phyloP scores from a whole-genome alignment of 2,329 filamentous ascomycete genomes.

The Phoma sp. region DNA sequence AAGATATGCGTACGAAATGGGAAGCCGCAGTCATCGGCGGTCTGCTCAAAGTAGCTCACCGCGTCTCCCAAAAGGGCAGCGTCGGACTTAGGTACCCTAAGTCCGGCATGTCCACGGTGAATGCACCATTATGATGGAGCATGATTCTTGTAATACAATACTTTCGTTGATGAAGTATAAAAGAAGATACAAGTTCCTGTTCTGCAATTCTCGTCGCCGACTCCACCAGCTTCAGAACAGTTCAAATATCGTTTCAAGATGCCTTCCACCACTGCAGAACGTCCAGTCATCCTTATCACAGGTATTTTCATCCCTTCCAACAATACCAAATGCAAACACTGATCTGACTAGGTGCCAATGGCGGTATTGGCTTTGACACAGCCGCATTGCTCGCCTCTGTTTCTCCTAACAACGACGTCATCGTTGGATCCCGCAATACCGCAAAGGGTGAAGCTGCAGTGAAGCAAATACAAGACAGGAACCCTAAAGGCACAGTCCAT shows the following conservation, averaged over 20 bases:
- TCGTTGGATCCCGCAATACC: constrained; percentile 44
- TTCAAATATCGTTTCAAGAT: neutral
- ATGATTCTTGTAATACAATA: neutral
- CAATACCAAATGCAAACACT: neutral
- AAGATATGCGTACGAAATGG: neutral
- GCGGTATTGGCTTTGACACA: constrained; percentile 48
- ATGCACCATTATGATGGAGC: neutral
- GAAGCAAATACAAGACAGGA: constrained; percentile 36
- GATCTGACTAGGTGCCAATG: constrained; percentile 39
- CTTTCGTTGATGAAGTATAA: neutral
- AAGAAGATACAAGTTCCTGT: neutral
- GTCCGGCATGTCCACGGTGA: neutral
- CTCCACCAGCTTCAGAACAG: neutral
- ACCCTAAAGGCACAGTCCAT: constrained; percentile 40
- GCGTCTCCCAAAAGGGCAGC: neutral
- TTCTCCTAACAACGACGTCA: constrained; percentile 44
- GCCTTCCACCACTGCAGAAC: constrained; percentile 18
- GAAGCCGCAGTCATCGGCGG: neutral
- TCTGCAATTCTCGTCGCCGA: too few relatives aligned
- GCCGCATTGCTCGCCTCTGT: constrained; percentile 36
- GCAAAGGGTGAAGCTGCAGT: constrained; percentile 44
- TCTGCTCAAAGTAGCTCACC: constrained; percentile 6
- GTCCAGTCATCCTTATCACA: constrained; percentile 41
- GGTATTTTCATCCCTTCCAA: constrained; percentile 15
- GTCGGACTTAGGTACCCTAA: constrained; percentile 5